Base-by-base conservation (phyloP, 2,329 filamentous ascomycete genomes). In the Ilyonectria robusta region DNA sequence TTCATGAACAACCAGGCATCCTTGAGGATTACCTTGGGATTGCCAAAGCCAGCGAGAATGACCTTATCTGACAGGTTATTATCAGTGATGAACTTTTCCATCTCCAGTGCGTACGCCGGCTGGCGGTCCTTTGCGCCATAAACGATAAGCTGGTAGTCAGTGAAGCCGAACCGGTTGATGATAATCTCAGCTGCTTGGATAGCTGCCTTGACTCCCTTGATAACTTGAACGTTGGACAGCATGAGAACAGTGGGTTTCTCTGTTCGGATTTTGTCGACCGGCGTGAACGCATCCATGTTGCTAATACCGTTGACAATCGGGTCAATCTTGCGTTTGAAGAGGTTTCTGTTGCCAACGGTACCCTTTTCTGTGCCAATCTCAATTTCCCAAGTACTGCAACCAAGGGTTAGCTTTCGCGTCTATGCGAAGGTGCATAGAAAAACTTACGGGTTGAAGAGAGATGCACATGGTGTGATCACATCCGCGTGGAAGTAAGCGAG, bases 1-100 rank as follows among this genome's bases (percentile, higher is more conserved):
- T 71, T 71, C 70, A 71, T 70, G 8, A 71, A 71, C 13, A 71
- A 54, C 70, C 70, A 71, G 2, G 70, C 68, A 15, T 72, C 70
- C 42, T 72, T 65, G 1, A 72, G 58, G 0, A 72, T 66, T 19
- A 65, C 63, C n/a, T 67, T 72, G 3, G 70, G 70, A 29, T 71
- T 59, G 5, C 70, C 70, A 23, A 71, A 71, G 11, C 70, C 68
- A 3, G 68, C 70, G 10, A 72, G 59, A 15, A 72, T 21, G 29
- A 69, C 68, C 42, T 61, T 72, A 1, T 48, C 68, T 4, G 40
- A 37, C 2, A 72, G 60, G 6, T 60, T 58, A 21, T 58, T 58
- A 9, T 72, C 66, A 6, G 54, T 50, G 29, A 72, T 72, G 26
- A 71, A 59, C 53, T 69, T 72, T 35, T 72, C 70, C 70, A 72